Evolutionary conservation across 2,329 filamentous ascomycete species (phyloP).

Genomic region (Parafenestella ontariensis): DNA sequence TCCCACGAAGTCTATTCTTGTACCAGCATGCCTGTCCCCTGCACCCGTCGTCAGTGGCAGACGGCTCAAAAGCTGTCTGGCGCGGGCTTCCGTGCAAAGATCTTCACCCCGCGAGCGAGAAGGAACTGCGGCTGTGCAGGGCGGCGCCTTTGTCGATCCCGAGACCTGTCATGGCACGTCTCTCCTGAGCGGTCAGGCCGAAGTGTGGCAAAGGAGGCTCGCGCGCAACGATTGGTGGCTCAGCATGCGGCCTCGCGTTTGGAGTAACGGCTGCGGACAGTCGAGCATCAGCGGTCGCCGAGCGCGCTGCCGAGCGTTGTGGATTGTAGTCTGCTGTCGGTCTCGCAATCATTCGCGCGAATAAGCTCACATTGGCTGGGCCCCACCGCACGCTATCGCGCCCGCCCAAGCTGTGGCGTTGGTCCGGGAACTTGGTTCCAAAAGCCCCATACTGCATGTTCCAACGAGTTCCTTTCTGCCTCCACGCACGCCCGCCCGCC

Average conservation of each 20-base stretch:
- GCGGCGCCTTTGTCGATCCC: conserved; percentile 26
- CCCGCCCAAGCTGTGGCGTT: conserved; percentile 24
- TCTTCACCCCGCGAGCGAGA: conserved; percentile 19
- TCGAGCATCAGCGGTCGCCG: conserved; percentile 9
- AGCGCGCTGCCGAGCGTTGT: conserved; percentile 16
- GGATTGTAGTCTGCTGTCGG: conserved; percentile 12
- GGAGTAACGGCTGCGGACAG: conserved; percentile 21
- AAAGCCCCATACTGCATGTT: conserved; percentile 14
- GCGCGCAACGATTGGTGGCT: conserved; percentile 16
- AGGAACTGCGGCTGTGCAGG: conserved; percentile 28
- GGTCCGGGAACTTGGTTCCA: conserved; percentile 21
- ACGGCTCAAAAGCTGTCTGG: conserved; percentile 7
- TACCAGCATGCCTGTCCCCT: conserved; percentile 6
- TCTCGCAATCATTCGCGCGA: conserved; percentile 17
- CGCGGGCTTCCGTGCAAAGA: conserved; percentile 8
- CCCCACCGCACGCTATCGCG: conserved; percentile 8
- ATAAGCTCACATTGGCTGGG: conserved; percentile 8
- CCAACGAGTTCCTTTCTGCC: conserved; percentile 13
- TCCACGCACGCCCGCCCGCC: conserved; percentile 13
- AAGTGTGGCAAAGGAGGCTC: conserved; percentile 28
- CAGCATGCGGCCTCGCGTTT: conserved; percentile 8
- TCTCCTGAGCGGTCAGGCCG: conserved; percentile 28
- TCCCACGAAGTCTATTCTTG: conserved; percentile 8
- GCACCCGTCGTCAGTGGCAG: conserved; percentile 8
- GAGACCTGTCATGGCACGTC: background rate